Evolutionary conservation across 2,329 filamentous ascomycete genomes (phyloP).

Genomic region (Colletotrichum tamarilloi): DNA sequence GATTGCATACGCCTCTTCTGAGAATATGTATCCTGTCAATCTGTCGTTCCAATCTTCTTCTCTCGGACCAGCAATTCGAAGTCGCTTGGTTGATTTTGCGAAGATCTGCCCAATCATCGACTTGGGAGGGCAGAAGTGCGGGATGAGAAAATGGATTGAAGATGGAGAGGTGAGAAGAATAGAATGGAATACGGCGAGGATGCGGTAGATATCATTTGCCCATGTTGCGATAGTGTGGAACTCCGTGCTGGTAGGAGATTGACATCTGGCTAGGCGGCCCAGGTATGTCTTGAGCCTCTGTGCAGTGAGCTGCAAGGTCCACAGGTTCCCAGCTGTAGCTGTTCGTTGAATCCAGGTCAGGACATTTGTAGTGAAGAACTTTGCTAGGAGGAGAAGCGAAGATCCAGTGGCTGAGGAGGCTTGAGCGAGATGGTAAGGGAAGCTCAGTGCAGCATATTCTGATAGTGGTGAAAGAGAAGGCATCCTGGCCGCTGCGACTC

Average conservation of each 20-base stretch:
- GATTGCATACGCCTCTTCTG: background rate
- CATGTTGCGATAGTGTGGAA: background rate
- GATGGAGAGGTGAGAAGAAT: background rate
- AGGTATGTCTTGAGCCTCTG: background rate
- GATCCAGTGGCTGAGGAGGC: background rate
- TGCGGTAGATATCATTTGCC: background rate
- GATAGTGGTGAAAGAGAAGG: background rate
- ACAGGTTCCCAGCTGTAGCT: background rate
- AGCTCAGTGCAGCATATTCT: background rate
- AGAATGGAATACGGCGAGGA: background rate
- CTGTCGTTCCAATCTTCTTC: background rate
- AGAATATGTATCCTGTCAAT: background rate
- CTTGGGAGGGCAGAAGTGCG: background rate
- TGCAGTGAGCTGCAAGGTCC: background rate
- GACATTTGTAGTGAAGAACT: background rate
- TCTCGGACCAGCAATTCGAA: background rate
- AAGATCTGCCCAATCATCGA: background rate
- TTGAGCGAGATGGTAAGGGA: background rate
- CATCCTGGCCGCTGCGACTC: background rate
- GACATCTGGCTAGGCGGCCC: background rate
- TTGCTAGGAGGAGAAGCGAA: background rate
- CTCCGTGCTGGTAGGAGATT: background rate
- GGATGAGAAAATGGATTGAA: background rate
- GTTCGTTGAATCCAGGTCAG: background rate
- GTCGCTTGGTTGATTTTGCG: background rate